Base-by-base conservation (phyloP, 2,329 filamentous ascomycete species). In the Chaetomium strumarium region DNA sequence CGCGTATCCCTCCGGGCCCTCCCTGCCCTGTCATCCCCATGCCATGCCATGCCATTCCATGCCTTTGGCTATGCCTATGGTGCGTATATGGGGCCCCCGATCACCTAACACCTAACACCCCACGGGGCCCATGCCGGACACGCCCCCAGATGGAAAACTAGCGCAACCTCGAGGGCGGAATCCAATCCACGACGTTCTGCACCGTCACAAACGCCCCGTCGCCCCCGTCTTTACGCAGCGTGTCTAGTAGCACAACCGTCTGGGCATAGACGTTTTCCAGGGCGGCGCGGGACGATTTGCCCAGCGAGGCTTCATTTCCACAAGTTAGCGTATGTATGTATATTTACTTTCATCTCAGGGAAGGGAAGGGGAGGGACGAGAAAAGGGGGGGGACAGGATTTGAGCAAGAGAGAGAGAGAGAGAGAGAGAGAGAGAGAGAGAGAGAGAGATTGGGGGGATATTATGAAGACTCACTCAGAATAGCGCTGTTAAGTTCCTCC, bases 401-500 rank as follows among this genome's bases (percentile, higher is more conserved):
- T 4, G 13, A 12, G 7, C 12, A 19, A 16, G 13, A n/a, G 24
- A 17, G 36, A 13, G 20, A 24, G 13, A 11, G 49, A 20, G 34
- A 11, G 34, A 34, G 14, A 5, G 16, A 46, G 14, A 42, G 47
- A 4, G 19, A 31, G 49, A 55, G 5, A 51, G 14, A 50, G 51
- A 40, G 52, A n/a, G n/a, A n/a, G n/a, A n/a, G n/a, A n/a, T n/a
- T 24, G 24, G 24, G 8, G 11, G 34, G 16, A 50, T n/a, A n/a
- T n/a, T n/a, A 14, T 3, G 17, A 24, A 17, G 11, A 45, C 77
- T 84, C 73, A 95, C 90, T 83, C 55, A 99, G 70, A 62, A 99
- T 96, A 43, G 90, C 91, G 55, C 89, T 88, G 69, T 97, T 97
- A 52, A 99, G 75, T 68, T 96, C 91, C 72, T 99, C 93, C 9